These are phyloP conservation scores for Lasiosphaeria ovina DNA, from an alignment of 495 filamentous ascomycete species.

Conservation along the genomic window DNA sequence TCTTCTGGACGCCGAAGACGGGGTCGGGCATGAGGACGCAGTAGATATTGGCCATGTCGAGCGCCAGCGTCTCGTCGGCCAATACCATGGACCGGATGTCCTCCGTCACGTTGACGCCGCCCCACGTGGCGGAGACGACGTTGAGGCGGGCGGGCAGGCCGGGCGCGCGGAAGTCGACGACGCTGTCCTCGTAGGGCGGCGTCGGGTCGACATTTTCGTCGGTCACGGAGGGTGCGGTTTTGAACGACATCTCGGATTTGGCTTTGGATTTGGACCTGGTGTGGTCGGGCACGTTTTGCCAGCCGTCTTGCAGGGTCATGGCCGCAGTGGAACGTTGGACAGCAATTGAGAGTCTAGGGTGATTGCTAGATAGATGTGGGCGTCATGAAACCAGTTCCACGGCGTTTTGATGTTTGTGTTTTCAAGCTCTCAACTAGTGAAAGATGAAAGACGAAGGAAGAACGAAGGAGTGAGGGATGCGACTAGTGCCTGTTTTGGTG, in stretches of 20 bases:
- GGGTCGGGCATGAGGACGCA: conserved; percentile 24
- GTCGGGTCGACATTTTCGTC: conserved; percentile 7
- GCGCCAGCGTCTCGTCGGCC: conserved; percentile 12
- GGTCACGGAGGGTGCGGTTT: neutral
- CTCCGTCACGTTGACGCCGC: conserved; percentile 26
- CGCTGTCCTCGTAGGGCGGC: conserved; percentile 12
- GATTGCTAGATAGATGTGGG: too few relatives aligned
- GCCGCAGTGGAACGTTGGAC: neutral
- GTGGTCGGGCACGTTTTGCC: neutral
- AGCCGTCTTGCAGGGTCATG: neutral
- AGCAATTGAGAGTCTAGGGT: too few relatives aligned
- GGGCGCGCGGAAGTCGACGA: neutral
- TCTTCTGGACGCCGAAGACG: conserved; percentile 16
- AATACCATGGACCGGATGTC: conserved; percentile 18
- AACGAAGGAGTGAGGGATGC: too few relatives aligned
- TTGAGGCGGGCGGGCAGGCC: conserved; percentile 17
- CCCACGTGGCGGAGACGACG: conserved; percentile 28
- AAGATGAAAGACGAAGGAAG: too few relatives aligned
- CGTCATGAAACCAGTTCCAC: too few relatives aligned
- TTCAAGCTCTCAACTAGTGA: too few relatives aligned
- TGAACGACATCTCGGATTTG: conserved; percentile 1
- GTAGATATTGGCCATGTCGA: conserved; percentile 26
- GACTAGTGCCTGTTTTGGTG: too few relatives aligned
- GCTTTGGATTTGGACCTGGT: neutral
- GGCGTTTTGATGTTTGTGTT: too few relatives aligned